Base-by-base conservation (phyloP, 805 yeast species). In the Yamadazyma olivae region DNA sequence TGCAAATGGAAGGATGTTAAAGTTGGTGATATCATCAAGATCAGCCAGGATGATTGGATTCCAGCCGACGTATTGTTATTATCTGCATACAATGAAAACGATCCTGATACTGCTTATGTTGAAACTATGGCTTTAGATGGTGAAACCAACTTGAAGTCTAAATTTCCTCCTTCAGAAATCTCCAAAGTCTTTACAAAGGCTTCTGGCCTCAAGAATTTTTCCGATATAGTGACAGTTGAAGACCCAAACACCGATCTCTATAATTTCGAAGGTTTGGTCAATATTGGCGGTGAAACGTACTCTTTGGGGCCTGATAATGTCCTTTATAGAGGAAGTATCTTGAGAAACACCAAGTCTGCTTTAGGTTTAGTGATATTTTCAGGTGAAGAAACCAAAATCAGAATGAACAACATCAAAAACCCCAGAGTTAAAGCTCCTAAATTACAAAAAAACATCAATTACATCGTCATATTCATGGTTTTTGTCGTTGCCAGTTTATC, bases 81-180 rank as follows among this genome's bases (percentile, higher is more conserved):
- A 27, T 74, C 90, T 1, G 77, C 88, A 3, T 14, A n/a, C 6
- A 77, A 79, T 25, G 74, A 73, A 30, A 40, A 37, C 43, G 89
- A 83, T 26, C 75, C 80, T 39, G 72, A 74, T 24, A 76, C 72
- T 36, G 75, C 86, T 1, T 86, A 77, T 45, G 79, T 90, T 14
- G 99, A 93, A 57, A 93, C 99, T 1, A 89, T 91, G 91, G 99
- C 96, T 1, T 69, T 93, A 32, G 99, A 93, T 60, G 99, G 99
- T 33, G 99, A 93, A 59, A 93, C 98, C 0, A 91, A 89, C 54
- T 67, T 93, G 42, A 93, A 93, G 57, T 71, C 85, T 6, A 80
- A 77, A 48, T 62, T 65, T 14, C 85, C 96, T 0, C 83, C 81
- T 43, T 67, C 73, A 2, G 85, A 80, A 41, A 47, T 91, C 2